phyloP scores from a whole-genome alignment of 176 grass and related monocot species.

The Saccharum spontaneum region DNA sequence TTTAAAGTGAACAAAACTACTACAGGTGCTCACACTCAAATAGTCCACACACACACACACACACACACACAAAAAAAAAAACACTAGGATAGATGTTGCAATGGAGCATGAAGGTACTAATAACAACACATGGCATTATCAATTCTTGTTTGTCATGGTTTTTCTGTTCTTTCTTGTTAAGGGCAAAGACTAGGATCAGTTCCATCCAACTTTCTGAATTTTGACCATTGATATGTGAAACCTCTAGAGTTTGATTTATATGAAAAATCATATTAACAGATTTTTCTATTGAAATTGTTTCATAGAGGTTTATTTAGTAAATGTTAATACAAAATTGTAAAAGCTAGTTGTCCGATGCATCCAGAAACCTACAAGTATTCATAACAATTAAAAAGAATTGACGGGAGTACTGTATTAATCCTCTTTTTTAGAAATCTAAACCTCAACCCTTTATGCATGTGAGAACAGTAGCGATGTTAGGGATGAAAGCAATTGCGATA shows the following conservation, averaged over 20 bases:
- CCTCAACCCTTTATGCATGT: not conserved
- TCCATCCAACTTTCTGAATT: not conserved
- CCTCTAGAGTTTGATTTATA: not conserved
- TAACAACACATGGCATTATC: not conserved
- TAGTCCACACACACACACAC: not conserved
- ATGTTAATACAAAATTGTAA: not conserved
- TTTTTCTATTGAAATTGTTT: not conserved
- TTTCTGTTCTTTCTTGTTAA: not conserved
- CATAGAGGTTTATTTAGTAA: not conserved
- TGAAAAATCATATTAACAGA: not conserved
- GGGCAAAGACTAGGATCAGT: not conserved
- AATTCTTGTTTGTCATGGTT: not conserved
- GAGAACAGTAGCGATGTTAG: constrained; percentile 3
- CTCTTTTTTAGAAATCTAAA: constrained; percentile 12
- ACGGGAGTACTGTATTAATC: not conserved
- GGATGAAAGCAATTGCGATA: not conserved
- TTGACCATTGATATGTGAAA: not conserved
- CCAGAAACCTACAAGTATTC: not conserved
- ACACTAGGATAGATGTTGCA: not conserved
- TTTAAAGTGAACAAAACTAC: not conserved
- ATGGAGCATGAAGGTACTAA: not conserved
- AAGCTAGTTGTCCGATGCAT: not conserved
- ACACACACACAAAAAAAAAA: no score
- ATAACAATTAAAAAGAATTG: not conserved
- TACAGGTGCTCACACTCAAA: not conserved